These are phyloP conservation scores for Aspergillus amoenus DNA, from an alignment of 2,329 filamentous ascomycete genomes.

Conservation along the genomic window DNA sequence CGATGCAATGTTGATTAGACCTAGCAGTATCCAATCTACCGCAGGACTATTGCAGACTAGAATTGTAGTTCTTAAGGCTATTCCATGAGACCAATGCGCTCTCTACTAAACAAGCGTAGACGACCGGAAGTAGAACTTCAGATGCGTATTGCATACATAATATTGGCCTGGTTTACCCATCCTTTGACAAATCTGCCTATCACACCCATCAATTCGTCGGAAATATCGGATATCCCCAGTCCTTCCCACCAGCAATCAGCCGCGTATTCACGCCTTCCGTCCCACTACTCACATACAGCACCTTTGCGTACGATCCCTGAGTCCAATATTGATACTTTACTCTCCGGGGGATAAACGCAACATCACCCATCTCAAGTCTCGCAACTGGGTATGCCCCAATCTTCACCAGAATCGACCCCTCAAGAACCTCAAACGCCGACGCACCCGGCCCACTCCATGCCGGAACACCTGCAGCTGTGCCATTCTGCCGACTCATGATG, in stretches of 20 bases:
- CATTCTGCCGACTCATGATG: slow-evolving; percentile 29
- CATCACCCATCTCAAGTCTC: slow-evolving; percentile 36
- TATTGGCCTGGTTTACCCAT: too few species aligned
- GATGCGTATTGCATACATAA: too few species aligned
- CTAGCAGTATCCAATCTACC: too few species aligned
- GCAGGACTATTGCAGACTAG: too few species aligned
- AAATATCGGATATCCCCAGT: neutral
- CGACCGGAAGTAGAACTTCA: too few species aligned
- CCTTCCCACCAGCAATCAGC: slow-evolving; percentile 13
- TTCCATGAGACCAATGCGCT: too few species aligned
- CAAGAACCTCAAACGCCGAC: slow-evolving; percentile 41
- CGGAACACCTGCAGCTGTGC: slow-evolving; percentile 16
- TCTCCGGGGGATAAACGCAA: slow-evolving; percentile 39
- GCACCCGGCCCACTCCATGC: slow-evolving; percentile 30
- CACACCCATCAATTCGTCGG: neutral
- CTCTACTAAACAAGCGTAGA: too few species aligned
- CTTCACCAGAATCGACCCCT: slow-evolving; percentile 37
- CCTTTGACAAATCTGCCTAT: too few species aligned
- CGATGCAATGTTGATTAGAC: too few species aligned
- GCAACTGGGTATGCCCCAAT: slow-evolving; percentile 31
- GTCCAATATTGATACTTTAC: slow-evolving; percentile 37
- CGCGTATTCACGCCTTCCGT: slow-evolving; percentile 14
- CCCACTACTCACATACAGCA: slow-evolving; percentile 23
- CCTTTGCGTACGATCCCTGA: slow-evolving; percentile 24
- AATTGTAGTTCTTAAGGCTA: too few species aligned